These are phyloP conservation scores for Nannochloris sp. DNA, from an alignment of 139 green algal genomes.

Conservation along the genomic window DNA sequence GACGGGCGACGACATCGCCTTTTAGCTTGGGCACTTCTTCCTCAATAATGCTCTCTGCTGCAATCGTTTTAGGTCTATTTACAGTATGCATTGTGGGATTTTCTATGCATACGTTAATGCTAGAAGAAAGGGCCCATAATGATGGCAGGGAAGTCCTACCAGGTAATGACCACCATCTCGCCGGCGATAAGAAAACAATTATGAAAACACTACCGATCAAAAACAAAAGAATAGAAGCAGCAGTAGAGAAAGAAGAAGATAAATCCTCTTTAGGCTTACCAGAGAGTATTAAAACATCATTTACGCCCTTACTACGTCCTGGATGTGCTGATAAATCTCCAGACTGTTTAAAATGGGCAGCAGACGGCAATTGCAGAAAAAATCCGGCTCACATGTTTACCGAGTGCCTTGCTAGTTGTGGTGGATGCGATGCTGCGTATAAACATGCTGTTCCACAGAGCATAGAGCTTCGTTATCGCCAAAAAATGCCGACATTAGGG, in stretches of 20 bases:
- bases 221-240: too few relatives aligned
- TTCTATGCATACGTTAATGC: background rate
- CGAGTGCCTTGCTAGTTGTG: constrained; percentile 32
- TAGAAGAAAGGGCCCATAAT: background rate
- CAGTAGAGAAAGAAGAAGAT: too few relatives aligned
- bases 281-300: too few relatives aligned
- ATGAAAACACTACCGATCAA: too few relatives aligned
- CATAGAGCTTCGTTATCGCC: constrained; percentile 35
- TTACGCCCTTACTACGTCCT: too few relatives aligned
- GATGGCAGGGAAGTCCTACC: background rate
- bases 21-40: too few relatives aligned
- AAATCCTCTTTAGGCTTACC: too few relatives aligned
- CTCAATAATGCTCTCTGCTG: background rate
- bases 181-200: too few relatives aligned
- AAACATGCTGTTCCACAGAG: constrained; percentile 5
- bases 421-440: constrained; percentile 12
- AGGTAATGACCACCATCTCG: too few relatives aligned
- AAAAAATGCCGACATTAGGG: constrained; percentile 58
- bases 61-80: background rate
- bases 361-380: constrained; percentile 25
- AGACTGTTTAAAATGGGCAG: constrained; percentile 23
- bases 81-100: background rate
- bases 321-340: background rate
- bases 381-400: constrained; percentile 44
- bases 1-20: too few relatives aligned